Evolutionary conservation across 441 rosid species (phyloP).

Genomic region (Syzygium malaccense): DNA sequence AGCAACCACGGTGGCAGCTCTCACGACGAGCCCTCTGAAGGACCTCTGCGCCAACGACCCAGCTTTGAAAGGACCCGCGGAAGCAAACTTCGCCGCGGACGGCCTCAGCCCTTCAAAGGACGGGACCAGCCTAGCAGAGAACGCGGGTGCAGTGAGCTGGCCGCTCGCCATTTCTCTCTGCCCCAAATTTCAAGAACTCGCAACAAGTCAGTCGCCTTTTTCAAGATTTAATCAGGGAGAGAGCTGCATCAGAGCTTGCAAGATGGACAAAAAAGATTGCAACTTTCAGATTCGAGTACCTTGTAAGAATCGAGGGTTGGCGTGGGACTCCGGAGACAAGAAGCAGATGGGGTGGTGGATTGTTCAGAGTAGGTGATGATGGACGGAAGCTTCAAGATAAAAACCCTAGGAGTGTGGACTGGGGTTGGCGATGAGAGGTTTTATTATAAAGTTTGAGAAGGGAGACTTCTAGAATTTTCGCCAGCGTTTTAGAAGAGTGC

Average conservation of each 20-base stretch:
- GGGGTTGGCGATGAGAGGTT: neutral
- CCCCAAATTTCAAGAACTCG: neutral
- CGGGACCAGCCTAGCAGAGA: conserved; percentile 47
- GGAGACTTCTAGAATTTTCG: neutral
- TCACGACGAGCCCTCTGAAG: conserved; percentile 50
- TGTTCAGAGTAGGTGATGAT: neutral
- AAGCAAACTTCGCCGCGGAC: conserved; percentile 44
- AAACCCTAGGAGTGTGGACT: neutral
- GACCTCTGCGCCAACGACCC: conserved; percentile 27
- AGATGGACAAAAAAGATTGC: neutral
- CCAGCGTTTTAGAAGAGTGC: neutral
- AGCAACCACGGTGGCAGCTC: conserved; percentile 76
- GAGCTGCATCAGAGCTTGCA: neutral
- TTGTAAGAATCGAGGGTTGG: neutral
- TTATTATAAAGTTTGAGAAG: neutral
- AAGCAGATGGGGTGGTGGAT: neutral
- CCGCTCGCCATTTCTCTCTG: conserved; percentile 60
- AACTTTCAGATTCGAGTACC: neutral
- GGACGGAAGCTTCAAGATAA: neutral
- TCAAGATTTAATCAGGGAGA: neutral
- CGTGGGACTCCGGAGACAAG: neutral
- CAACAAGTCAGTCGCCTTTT: neutral
- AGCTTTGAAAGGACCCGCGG: conserved; percentile 32
- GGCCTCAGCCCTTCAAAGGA: conserved; percentile 69
- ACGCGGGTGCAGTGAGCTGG: conserved; percentile 61